Evolutionary conservation across 495 filamentous ascomycete genomes (phyloP), one percentile per base, ranked within the genome.

Genomic region (Trichoderma erinaceum): DNA sequence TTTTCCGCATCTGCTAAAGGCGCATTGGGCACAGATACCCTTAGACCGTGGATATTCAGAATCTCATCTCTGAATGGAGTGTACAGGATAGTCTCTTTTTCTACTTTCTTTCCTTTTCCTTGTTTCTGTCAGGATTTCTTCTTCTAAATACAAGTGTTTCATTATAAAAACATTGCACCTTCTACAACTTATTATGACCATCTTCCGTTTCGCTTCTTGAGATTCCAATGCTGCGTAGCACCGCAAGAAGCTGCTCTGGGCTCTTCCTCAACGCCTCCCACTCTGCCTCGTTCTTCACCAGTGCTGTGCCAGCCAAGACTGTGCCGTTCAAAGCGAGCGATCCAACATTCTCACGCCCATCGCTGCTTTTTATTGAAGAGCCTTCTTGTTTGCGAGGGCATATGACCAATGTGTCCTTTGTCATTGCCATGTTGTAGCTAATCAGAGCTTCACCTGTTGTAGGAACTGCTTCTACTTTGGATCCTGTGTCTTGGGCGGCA

Each of bases 401-500:
- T 6, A 96, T 78, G 48, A 87, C 85, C 86, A 96, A 91, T 0
- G 79, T 80, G 0, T 77, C 77, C 18, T 84, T 80, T 4, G 90
- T 94, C 82, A 96, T 86, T 2, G 87, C 90, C 8, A 94, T 76
- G 69, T 96, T 96, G 74, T 96, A 94, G 73, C 88, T 90, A 43
- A 94, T 88, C 11, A 76, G 73, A 0, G 87, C 81, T 61, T 84
- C 79, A 16, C 83, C 85, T 21, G 27, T 41, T 27, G 56, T 4
- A 16, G 25, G 69, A 8, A 50, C 23, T 21, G 25, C 63, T 2
- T 29, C 41, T 21, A 2, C 23, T 6, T 35, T 12, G 52, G 25
- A 18, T 41, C 67, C 61, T 67, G 69, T 32, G 41, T 64, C 46
- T 63, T 72, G 71, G 64, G 69, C 35, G 63, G 73, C 73, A 7